Base-by-base conservation (phyloP, 768 basidiomycete species). In the Psilocybe azurescens region DNA sequence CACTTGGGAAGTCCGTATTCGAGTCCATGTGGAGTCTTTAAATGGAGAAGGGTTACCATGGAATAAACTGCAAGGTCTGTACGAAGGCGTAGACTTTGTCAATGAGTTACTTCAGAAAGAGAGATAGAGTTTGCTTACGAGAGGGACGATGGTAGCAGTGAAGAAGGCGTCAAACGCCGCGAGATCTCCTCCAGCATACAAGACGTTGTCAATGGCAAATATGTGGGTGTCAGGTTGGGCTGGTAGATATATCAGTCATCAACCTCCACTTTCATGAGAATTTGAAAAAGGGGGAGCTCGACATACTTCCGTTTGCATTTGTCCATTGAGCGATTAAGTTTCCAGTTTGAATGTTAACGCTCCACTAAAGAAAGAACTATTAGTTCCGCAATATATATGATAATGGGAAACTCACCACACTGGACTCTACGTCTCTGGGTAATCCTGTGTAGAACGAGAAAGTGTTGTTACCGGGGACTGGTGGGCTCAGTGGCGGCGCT, bases 181-280 rank as follows among this genome's bases (percentile, higher is more conserved):
- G 46, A 44, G 55, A 44, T 65, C 64, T 33, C 61, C 67, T 36
- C 64, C 59, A 14, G 59, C 67, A 41, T 63, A 61, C 28, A 67
- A 53, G 24, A 53, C 29, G 4, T 39, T 36, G 8, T 48, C 56
- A 13, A 60, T 29, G 3, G 67, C 1, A 29, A 60, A 67, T 3
- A 65, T 24, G 16, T 51, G 24, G 2, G 61, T 63, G 1, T 20
- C 16, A 9, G 58, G 64, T 51, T 59, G 56, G 3, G 50, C 66
- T 67, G 32, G 28, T 5, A 49, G 3, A 36, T 32, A 32, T 38
- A 32, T 38, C 24, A 29, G 38, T 9, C 20, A 1, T 11, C 10
- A 29, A 48, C 48, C 46, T 24, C 24, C 24, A 24, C 24, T 24
- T 24, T 24, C 24, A 24, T 2, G 24, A 24, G 24, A 24, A 24